Base-by-base conservation (phyloP, 495 filamentous ascomycete genomes). In the Aspergillus panamensis region DNA sequence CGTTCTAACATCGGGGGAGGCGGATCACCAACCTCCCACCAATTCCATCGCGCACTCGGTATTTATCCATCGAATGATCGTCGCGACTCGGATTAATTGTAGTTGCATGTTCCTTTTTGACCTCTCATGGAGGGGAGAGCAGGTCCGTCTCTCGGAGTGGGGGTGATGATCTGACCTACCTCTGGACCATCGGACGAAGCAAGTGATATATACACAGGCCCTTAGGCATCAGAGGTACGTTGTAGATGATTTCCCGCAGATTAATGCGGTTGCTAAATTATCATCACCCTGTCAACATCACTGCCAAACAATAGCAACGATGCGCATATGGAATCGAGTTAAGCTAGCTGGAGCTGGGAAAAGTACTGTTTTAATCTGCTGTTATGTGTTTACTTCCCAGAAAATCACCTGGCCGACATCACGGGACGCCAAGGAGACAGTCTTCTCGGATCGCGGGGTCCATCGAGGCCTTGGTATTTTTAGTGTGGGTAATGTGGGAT, bases 11-110 rank as follows among this genome's bases (percentile, higher is more conserved):
- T 53, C 33, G 60, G 54, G 50, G 60, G 42, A 45, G 43, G 59
- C 58, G 58, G 51, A 55, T 51, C 57, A 32, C 51, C 42, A 40
- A 35, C 42, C 42, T 48, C 40, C 57, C 52, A 47, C 57, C 42
- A 45, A 45, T 45, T 45, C 42, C 42, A 45, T 45, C 42, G 39
- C 30, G 20, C 33, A 43, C 16, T 33, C 30, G 35, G 25, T 2
- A 17, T 52, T 44, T 37, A 16, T 58, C 56, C 30, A 33, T 58
- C 48, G 56, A 58, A 58, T 58, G 29, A 52, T 37, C 56, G 16
- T 29, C n/a, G 9, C 32, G n/a, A 40, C 14, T 48, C 16, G 17
- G 42, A 13, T 16, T 17, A 19, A 19, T 20, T 6, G 17, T 45
- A 45, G 20, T 20, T 45, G 7, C 16, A 17, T 9, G 16, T 45